Evolutionary conservation across 108 stramenopile genomes (phyloP), one percentile per base, ranked within the genome.

Genomic region (Fragilariopsis cylindrus): DNA sequence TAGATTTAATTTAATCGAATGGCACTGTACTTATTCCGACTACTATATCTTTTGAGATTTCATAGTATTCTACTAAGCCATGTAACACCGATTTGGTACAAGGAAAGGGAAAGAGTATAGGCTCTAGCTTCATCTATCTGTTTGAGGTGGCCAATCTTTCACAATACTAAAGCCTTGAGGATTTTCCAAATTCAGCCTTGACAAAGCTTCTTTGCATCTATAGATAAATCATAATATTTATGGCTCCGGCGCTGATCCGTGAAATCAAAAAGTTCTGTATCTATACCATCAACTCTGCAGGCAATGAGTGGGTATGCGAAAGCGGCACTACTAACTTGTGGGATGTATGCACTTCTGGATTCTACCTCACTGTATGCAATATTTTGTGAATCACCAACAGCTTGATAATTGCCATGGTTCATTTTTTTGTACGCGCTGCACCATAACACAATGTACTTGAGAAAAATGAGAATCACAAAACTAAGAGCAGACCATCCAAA

Each of bases 241-340:
- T 84, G 84, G 4, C 86, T 79, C 18, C 84, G 70, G 43, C 84
- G 84, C 13, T 89, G 86, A 70, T 95, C 94, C 70, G 13, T 65
- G 90, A 90, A 95, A 65, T 88, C 90, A 66, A 88, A 83, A 12
- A 95, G 76, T 47, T 82, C 83, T 43, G 81, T 63, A 40, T 84
- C 90, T 56, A 95, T 80, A 16, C 70, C 72, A 70, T 91, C 86
- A 43, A 81, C 73, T 54, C 87, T 76, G 62, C 88, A 88, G 40
- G 92, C 90, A 49, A 95, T 73, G 60, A 95, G 62, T 3, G 94
- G 94, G 73, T 91, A 88, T 1, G 94, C 74, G 68, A 87, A 92
- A 13, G 80, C 65, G 2, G 68, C 74, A 21, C 81, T 85, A n/a
- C 49, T 18, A 1, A 92, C 85, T 70, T 91, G 94, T 4, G 94